phyloP scores from a whole-genome alignment of 805 yeast genomes.

The Wickerhamomyces tratensis region DNA sequence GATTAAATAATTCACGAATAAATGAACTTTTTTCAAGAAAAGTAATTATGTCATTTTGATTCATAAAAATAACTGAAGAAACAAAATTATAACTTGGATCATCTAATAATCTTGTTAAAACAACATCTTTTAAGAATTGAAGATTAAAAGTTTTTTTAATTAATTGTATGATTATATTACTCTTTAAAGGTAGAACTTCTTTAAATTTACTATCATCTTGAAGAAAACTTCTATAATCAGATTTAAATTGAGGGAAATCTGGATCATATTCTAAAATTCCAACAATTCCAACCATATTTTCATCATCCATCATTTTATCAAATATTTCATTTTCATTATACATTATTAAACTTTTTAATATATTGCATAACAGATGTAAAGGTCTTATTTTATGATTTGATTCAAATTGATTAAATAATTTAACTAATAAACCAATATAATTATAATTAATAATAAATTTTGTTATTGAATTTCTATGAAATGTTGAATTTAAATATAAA shows the following conservation, averaged over 20 bases:
- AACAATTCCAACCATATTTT: constrained; percentile 44
- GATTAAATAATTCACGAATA: constrained; percentile 44
- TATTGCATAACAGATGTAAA: constrained; percentile 61
- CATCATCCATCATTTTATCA: constrained; percentile 47
- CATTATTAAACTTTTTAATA: constrained; percentile 58
- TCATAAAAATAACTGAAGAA: constrained; percentile 53
- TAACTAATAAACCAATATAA: constrained; percentile 43
- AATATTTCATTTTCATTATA: constrained; percentile 61
- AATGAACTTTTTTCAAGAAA: constrained; percentile 45
- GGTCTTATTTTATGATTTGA: constrained; percentile 36
- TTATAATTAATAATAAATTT: constrained; percentile 42
- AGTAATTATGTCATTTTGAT: constrained; percentile 59
- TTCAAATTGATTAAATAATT: constrained; percentile 50
- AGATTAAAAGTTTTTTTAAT: constrained; percentile 70
- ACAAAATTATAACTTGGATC: constrained; percentile 67
- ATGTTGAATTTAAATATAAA: constrained; percentile 45
- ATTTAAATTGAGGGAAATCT: constrained; percentile 70
- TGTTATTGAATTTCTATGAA: constrained; percentile 51
- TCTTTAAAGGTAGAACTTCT: constrained; percentile 58
- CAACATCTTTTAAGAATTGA: constrained; percentile 81
- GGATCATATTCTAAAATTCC: constrained; percentile 89
- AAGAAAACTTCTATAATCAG: constrained; percentile 67
- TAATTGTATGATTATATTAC: constrained; percentile 37
- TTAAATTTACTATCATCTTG: constrained; percentile 50
- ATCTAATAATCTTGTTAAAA: constrained; percentile 71